Conservation (phyloP, 768 basidiomycete genomes). For the Infundibulicybe gibba region DNA sequence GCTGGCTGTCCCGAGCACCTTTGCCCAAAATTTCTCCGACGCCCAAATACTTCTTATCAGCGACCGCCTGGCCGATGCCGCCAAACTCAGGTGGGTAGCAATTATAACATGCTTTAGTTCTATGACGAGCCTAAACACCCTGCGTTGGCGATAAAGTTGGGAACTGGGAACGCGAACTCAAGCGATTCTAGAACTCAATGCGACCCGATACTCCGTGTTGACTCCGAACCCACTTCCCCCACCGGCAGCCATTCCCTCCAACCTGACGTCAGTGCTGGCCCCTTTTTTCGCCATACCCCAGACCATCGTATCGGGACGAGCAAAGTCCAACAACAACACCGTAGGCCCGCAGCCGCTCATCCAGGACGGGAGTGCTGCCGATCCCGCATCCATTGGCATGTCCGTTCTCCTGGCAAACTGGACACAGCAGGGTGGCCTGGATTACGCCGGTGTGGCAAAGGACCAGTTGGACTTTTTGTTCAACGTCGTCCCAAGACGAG, state of each 20-base stretch:
- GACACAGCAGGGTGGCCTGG: slow-evolving; percentile 39
- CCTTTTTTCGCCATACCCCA: slow-evolving; percentile 57
- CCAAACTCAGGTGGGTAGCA: neutral
- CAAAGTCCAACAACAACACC: slow-evolving; percentile 34
- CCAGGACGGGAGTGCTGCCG: slow-evolving; percentile 58
- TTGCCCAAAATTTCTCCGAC: neutral
- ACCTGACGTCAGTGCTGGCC: slow-evolving; percentile 31
- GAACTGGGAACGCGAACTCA: slow-evolving; percentile 54
- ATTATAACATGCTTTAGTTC: too few species aligned
- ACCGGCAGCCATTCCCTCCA: slow-evolving; percentile 25
- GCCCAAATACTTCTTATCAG: neutral
- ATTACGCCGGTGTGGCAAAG: slow-evolving; percentile 61
- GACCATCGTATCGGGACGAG: slow-evolving; percentile 43
- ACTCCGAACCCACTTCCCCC: slow-evolving; percentile 32
- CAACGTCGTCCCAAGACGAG: slow-evolving; percentile 48
- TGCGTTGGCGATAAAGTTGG: slow-evolving; percentile 32
- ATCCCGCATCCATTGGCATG: slow-evolving; percentile 78
- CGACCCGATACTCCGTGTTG: slow-evolving; percentile 41
- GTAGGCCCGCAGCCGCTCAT: slow-evolving; percentile 58
- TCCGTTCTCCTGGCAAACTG: slow-evolving; percentile 58
- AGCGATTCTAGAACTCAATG: slow-evolving; percentile 43
- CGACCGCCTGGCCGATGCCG: neutral
- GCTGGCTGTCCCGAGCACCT: neutral
- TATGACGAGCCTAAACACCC: neutral
- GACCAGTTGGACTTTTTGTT: slow-evolving; percentile 67